Percentiles rank a stretch among this genome's conserved stretches.
These are phyloP conservation scores for Diaporthe destruens DNA, from an alignment of 2,329 filamentous ascomycete genomes.

Conservation along the genomic window DNA sequence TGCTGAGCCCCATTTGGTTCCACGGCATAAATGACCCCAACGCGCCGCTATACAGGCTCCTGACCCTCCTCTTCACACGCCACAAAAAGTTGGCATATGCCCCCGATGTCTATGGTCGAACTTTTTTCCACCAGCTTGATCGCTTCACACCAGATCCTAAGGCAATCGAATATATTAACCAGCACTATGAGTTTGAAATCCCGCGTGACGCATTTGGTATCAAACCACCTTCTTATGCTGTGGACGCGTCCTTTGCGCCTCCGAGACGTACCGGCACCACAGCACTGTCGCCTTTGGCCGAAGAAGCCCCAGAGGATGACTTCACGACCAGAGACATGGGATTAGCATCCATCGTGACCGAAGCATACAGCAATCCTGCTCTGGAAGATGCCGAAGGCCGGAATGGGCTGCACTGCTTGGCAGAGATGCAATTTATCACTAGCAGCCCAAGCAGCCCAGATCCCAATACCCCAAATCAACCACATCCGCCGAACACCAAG, in stretches of 20 bases:
- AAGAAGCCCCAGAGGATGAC: constrained; percentile 42
- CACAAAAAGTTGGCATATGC: constrained; percentile 8
- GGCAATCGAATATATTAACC: constrained; percentile 49
- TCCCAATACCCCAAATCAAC: constrained; percentile 45
- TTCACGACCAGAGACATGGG: constrained; percentile 50
- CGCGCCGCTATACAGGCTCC: constrained; percentile 47
- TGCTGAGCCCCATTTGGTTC: constrained; percentile 55
- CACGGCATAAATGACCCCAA: constrained; percentile 43
- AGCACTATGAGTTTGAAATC: constrained; percentile 43
- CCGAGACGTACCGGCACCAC: constrained; percentile 40
- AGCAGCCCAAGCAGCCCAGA: constrained; percentile 36
- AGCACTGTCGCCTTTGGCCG: constrained; percentile 41
- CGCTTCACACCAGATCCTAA: constrained; percentile 46
- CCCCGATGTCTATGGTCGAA: constrained; percentile 66
- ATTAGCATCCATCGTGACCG: constrained; percentile 54
- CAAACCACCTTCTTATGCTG: constrained; percentile 46
- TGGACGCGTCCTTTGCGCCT: constrained; percentile 15
- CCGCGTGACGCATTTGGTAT: constrained; percentile 65
- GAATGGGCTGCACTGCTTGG: constrained; percentile 71
- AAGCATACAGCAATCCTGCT: constrained; percentile 49
- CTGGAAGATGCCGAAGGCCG: constrained; percentile 61
- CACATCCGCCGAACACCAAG: constrained; percentile 40
- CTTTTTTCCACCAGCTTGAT: constrained; percentile 61
- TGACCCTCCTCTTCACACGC: constrained; percentile 52
- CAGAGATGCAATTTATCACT: constrained; percentile 61